Percentiles rank a stretch among this genome's conserved stretches.
These are phyloP conservation scores for Lichtheimia ramosa DNA, from an alignment of 371 early-diverging fungal genomes.

Conservation along the genomic window DNA sequence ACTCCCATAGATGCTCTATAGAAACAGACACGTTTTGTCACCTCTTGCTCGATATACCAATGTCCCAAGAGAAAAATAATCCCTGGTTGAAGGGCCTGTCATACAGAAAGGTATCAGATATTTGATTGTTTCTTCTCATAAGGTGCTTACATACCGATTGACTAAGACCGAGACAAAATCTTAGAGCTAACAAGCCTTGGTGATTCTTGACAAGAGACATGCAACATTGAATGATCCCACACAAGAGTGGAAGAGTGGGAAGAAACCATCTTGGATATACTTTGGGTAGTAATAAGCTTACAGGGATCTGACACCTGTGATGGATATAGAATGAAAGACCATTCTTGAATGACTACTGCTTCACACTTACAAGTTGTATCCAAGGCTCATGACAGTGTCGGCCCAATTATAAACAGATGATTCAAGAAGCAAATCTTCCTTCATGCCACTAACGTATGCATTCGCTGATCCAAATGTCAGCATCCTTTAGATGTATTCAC, in stretches of 20 bases:
- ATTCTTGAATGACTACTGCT: background rate
- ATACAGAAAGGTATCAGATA: background rate
- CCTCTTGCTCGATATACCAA: background rate
- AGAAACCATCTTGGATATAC: background rate
- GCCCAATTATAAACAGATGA: background rate
- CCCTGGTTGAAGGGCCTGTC: background rate
- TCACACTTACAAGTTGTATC: background rate
- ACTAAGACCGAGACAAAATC: background rate
- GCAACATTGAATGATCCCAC: background rate
- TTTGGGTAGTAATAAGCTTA: background rate
- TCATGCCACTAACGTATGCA: background rate
- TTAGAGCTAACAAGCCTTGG: background rate
- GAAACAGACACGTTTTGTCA: background rate
- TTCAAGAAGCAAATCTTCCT: background rate
- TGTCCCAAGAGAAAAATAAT: background rate
- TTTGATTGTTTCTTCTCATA: background rate
- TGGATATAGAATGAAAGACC: background rate
- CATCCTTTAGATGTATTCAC: background rate
- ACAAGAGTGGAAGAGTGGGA: background rate
- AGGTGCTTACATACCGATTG: background rate
- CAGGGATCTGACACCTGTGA: background rate
- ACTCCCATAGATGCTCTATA: background rate
- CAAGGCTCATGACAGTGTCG: background rate
- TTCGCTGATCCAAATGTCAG: background rate
- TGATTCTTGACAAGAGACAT: background rate